phyloP scores from a whole-genome alignment of 768 basidiomycete genomes.

The Basidioascus undulatus region DNA sequence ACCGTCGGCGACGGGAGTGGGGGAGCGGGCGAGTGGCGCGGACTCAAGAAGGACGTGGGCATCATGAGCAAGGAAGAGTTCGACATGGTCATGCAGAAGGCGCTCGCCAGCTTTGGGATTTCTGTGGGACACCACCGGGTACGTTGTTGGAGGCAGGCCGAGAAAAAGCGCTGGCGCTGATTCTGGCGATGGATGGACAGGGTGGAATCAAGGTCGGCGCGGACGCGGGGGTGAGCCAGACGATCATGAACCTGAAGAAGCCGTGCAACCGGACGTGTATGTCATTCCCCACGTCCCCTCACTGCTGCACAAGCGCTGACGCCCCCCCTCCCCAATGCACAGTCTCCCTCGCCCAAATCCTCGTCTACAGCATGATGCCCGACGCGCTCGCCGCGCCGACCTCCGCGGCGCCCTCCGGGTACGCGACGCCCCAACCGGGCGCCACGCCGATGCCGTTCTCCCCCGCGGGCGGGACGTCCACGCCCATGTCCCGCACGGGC shows the following conservation, averaged over 20 bases:
- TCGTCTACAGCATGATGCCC: slow-evolving; percentile 70
- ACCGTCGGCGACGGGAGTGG: not conserved
- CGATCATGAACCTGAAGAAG: slow-evolving; percentile 32
- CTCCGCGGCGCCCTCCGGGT: not conserved
- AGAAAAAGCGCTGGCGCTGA: too few species aligned
- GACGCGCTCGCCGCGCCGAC: slow-evolving; percentile 27
- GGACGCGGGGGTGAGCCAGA: slow-evolving; percentile 46
- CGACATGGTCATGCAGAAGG: slow-evolving; percentile 69
- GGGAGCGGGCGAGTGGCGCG: slow-evolving; percentile 28
- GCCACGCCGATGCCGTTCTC: slow-evolving; percentile 23
- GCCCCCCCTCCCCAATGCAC: too few species aligned
- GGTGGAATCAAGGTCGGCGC: too few species aligned
- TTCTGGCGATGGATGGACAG: too few species aligned
- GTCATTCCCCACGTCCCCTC: too few species aligned
- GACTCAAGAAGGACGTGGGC: slow-evolving; percentile 46
- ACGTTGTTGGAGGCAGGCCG: too few species aligned
- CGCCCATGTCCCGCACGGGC: slow-evolving; percentile 19
- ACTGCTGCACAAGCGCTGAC: too few species aligned
- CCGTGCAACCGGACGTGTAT: slow-evolving; percentile 20
- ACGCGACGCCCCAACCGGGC: slow-evolving; percentile 31
- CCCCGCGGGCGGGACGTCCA: too few species aligned
- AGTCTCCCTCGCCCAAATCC: slow-evolving; percentile 56
- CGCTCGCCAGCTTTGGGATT: slow-evolving; percentile 46
- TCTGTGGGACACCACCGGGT: too few species aligned
- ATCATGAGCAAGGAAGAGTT: slow-evolving; percentile 64